These are phyloP conservation scores for Corniculantispora saksenae DNA, from an alignment of 2,329 filamentous ascomycete genomes.

Conservation along the genomic window DNA sequence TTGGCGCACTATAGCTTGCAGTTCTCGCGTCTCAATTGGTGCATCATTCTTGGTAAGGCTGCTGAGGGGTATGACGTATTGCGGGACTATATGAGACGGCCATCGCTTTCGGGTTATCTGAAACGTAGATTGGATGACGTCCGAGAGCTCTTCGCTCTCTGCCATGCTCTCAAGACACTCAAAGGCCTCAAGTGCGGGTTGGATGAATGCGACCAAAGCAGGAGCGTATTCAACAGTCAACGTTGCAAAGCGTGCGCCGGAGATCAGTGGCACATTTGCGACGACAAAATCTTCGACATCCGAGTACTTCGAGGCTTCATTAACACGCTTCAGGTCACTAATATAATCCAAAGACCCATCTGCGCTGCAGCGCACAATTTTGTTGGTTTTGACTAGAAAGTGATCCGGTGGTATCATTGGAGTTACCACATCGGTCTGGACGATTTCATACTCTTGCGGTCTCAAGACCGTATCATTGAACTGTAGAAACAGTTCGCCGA, in stretches of 20 bases:
- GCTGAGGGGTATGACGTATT: neutral
- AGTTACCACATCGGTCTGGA: neutral
- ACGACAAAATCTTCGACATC: neutral
- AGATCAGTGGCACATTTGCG: neutral
- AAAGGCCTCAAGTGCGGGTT: neutral
- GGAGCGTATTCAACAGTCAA: neutral
- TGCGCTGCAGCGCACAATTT: neutral
- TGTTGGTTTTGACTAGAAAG: neutral
- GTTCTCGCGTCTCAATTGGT: neutral
- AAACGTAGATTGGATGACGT: neutral
- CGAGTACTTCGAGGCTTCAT: neutral
- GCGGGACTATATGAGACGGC: neutral
- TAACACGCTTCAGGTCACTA: neutral
- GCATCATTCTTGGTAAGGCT: neutral
- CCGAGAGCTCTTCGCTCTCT: neutral
- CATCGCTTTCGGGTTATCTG: neutral
- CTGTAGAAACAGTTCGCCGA: slow-evolving; percentile 26
- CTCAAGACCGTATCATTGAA: neutral
- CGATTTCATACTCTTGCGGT: neutral
- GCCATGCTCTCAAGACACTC: no score
- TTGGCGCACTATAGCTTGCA: neutral
- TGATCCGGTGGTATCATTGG: neutral
- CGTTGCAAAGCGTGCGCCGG: neutral
- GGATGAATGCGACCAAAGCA: neutral
- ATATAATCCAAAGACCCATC: neutral